phyloP scores from a whole-genome alignment of 2,329 filamentous ascomycete species.

The Fusarium cicatricum region DNA sequence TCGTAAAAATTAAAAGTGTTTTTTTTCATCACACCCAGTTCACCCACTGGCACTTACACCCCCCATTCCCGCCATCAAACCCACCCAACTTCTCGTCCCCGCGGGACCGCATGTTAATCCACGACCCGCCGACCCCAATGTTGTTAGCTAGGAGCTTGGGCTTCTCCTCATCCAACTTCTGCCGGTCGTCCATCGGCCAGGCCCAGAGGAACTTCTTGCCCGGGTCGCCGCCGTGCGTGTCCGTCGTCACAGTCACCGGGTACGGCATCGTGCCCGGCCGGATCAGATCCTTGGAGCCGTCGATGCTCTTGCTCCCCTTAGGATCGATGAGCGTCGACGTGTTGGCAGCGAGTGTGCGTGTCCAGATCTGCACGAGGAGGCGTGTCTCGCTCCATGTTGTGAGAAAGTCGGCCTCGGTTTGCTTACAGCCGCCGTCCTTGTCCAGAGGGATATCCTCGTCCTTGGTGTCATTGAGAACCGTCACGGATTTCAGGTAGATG shows the following conservation, averaged over 20 bases:
- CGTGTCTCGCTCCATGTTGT: slow-evolving; percentile 68
- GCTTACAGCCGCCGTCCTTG: slow-evolving; percentile 61
- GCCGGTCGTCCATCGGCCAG: slow-evolving; percentile 58
- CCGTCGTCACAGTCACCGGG: slow-evolving; percentile 66
- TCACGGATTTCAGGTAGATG: slow-evolving; percentile 76
- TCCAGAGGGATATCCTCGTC: slow-evolving; percentile 57
- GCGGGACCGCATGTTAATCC: slow-evolving; percentile 60
- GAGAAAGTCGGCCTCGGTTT: slow-evolving; percentile 62
- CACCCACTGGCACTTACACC: slow-evolving; percentile 68
- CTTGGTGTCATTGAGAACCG: slow-evolving; percentile 55
- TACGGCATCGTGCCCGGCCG: slow-evolving; percentile 70
- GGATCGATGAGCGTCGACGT: slow-evolving; percentile 51
- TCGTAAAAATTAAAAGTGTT: slow-evolving; percentile 22
- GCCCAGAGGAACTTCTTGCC: slow-evolving; percentile 62
- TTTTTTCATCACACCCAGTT: slow-evolving; percentile 54
- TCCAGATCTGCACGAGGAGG: slow-evolving; percentile 73
- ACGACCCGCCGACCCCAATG: slow-evolving; percentile 58
- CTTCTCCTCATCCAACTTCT: slow-evolving; percentile 54
- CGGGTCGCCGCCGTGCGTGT: slow-evolving; percentile 68
- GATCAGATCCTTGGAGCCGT: slow-evolving; percentile 44
- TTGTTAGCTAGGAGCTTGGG: slow-evolving; percentile 58
- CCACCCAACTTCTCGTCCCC: slow-evolving; percentile 62
- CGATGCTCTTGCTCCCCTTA: slow-evolving; percentile 41
- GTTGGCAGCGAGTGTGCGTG: slow-evolving; percentile 55
- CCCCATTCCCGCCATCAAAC: slow-evolving; percentile 69